Evolutionary conservation across 106 monocot genomes (phyloP).

Genomic region (Chionographis japonica): DNA sequence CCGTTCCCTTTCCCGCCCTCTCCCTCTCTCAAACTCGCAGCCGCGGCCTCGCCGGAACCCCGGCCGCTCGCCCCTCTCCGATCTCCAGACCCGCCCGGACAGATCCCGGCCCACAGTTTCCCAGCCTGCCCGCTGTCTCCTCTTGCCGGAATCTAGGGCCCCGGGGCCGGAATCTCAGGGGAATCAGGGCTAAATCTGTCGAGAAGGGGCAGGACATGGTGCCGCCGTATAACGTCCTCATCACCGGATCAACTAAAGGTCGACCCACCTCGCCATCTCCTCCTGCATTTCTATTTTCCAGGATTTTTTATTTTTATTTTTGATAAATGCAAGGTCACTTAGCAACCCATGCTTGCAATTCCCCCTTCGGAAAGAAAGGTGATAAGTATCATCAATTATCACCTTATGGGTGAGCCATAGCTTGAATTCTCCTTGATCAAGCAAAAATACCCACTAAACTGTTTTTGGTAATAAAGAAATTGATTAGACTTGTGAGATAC

Average conservation of each 20-base stretch:
- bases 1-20: conserved; percentile 18
- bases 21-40: conserved; percentile 5
- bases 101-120: neutral
- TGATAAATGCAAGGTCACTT: too few relatives aligned
- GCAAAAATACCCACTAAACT: too few relatives aligned
- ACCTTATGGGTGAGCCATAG: too few relatives aligned
- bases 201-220: conserved; percentile 34
- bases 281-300: too few relatives aligned
- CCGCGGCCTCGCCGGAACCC: neutral
- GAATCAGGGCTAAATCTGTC: conserved; percentile 21
- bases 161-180: conserved; percentile 3
- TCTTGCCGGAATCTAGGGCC: neutral
- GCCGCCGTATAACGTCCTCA: conserved; percentile 63
- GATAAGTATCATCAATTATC: too few relatives aligned
- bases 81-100: neutral
- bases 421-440: too few relatives aligned
- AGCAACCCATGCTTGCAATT: too few relatives aligned
- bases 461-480: too few relatives aligned
- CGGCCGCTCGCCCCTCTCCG: neutral
- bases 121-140: neutral
- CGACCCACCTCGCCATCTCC: too few relatives aligned
- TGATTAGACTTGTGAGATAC: too few relatives aligned
- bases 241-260: conserved; percentile 79
- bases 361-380: too few relatives aligned
- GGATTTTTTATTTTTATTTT: too few relatives aligned